Conservation (phyloP, 257 asterid genomes). For the Asclepias syriaca region DNA sequence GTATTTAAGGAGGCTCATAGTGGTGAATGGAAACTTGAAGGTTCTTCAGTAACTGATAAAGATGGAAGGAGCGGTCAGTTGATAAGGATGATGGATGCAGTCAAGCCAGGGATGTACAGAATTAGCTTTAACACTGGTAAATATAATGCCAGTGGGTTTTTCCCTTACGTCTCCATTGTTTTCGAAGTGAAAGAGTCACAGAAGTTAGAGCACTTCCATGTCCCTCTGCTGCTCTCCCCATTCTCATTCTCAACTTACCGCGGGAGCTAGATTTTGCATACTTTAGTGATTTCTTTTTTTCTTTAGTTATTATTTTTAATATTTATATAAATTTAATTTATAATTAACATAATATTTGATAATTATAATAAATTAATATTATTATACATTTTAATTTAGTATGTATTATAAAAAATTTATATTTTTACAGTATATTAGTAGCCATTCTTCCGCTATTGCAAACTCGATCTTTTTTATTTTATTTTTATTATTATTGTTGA, state of each 20-base stretch:
- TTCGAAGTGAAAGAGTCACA: slow-evolving; percentile 70
- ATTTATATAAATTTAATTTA: too few species aligned
- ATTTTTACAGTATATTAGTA: too few species aligned
- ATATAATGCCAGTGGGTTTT: slow-evolving; percentile 69
- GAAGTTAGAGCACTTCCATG: slow-evolving; percentile 79
- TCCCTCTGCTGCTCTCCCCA: slow-evolving; percentile 86
- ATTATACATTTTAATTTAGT: too few species aligned
- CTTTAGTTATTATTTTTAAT: too few species aligned
- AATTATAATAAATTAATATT: too few species aligned
- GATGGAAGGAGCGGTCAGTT: slow-evolving; percentile 81
- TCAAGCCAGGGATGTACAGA: slow-evolving; percentile 63
- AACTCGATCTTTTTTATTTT: too few species aligned
- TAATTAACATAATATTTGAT: too few species aligned
- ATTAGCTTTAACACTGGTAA: slow-evolving; percentile 80
- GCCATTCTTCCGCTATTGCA: too few species aligned
- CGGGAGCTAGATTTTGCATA: slow-evolving; percentile 54
- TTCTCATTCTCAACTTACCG: slow-evolving; percentile 85
- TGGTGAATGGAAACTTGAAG: slow-evolving; percentile 49
- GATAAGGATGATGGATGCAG: slow-evolving; percentile 47
- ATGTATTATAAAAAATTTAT: too few species aligned
- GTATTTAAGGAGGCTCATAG: slow-evolving; percentile 32
- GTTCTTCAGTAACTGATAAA: slow-evolving; percentile 63
- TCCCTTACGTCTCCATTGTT: slow-evolving; percentile 75
- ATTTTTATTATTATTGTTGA: too few species aligned
- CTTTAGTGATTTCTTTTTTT: too few species aligned